A percentile compares a stretch with the other conserved stretches of the same genome.
These are phyloP conservation scores for Claviceps capensis DNA, from an alignment of 2,329 filamentous ascomycete genomes.

Conservation along the genomic window DNA sequence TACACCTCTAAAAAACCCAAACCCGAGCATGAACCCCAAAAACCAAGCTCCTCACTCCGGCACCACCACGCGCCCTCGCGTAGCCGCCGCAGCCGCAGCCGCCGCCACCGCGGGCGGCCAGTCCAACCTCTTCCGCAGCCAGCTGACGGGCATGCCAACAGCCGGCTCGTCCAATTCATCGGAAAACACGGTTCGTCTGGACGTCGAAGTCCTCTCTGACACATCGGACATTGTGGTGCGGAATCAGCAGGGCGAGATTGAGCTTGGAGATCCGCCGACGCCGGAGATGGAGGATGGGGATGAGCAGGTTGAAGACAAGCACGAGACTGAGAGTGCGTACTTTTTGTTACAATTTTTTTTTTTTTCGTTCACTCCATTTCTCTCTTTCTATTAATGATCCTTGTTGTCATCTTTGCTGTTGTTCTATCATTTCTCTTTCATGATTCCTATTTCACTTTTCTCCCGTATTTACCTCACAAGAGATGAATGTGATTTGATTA, in stretches of 20 bases:
- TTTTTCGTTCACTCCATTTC: background rate
- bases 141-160: constrained; percentile 44
- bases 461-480: background rate
- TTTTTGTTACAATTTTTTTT: too few relatives aligned
- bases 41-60: background rate
- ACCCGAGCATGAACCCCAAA: constrained; percentile 3
- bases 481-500: background rate
- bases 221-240: constrained; percentile 47
- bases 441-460: background rate
- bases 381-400: background rate
- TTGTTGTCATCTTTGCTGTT: background rate
- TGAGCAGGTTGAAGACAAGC: constrained; percentile 42
- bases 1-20: too few relatives aligned
- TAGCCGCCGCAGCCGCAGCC: constrained; percentile 1
- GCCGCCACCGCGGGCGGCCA: constrained; percentile 2
- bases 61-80: background rate
- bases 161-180: constrained; percentile 23
- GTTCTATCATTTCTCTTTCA: too few relatives aligned
- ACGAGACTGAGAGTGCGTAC: constrained; percentile 40
- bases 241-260: constrained; percentile 48
- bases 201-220: constrained; percentile 31
- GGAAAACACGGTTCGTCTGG: constrained; percentile 33
- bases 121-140: constrained; percentile 44
- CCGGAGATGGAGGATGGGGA: constrained; percentile 40
- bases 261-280: constrained; percentile 43